Base-by-base conservation (phyloP, 2,329 filamentous ascomycete genomes). In the Helotiales sp. region DNA sequence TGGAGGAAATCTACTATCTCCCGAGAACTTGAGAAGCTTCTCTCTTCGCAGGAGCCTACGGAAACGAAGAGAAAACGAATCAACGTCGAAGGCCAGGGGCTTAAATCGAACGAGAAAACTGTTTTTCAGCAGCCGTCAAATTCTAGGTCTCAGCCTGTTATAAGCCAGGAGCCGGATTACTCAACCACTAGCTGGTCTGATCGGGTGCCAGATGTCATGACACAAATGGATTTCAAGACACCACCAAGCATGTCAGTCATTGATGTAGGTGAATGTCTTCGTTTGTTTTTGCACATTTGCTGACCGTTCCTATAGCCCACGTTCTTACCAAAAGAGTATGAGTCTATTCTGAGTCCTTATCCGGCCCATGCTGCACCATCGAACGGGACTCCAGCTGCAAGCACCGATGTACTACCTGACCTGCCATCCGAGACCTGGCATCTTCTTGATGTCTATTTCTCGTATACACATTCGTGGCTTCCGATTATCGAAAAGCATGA, bases 401-500 rank as follows among this genome's bases (percentile, higher is more conserved):
- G 8, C 24, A 17, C 61, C 3, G 66, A 67, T 11, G 64, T 64
- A 7, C 24, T 72, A 20, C 71, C 73, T 26, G 73, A 75, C 22
- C 69, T 77, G 17, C 76, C 75, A 17, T 73, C 74, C 4, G 74
- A 76, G 26, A 75, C 76, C 0, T 77, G 75, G 75, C 72, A 75
- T 66, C 82, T 93, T 3, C 79, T 93, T 45, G 89, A 93, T 71
- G 83, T 91, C 4, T 93, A 93, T 75, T 91, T 92, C 67, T 86
- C 90, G 1, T 92, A 92, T 72, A 92, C 89, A 0, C 90, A 93
- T 75, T 88, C 86, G 62, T 94, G 91, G 91, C 83, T 94, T 28
- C 91, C 91, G 0, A 88, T 94, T 28, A 81, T 90, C 11, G 89
- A 93, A 70, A 90, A 89, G 69, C 85, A 90, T 66, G 74, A 77